Evolutionary conservation across 768 basidiomycete genomes (phyloP).

Genomic region (Trametopsis cervina): DNA sequence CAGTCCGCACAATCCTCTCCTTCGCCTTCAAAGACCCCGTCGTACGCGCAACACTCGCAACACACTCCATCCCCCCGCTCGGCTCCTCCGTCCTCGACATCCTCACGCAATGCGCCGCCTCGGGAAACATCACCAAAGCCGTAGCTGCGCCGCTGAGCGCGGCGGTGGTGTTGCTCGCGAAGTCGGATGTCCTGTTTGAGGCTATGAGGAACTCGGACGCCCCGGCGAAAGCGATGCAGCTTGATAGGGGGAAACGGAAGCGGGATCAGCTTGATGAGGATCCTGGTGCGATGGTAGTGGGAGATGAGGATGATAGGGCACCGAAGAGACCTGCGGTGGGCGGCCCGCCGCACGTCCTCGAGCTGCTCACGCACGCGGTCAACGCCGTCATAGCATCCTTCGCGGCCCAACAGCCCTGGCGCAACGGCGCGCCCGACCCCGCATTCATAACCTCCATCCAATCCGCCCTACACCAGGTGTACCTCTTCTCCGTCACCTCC

Average conservation of each 20-base stretch:
- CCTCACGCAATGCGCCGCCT: slow-evolving; percentile 40
- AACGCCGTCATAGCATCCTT: slow-evolving; percentile 48
- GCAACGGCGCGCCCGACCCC: slow-evolving; percentile 41
- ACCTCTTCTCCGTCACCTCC: slow-evolving; percentile 72
- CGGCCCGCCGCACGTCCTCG: slow-evolving; percentile 34
- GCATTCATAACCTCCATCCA: slow-evolving; percentile 64
- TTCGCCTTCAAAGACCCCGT: slow-evolving; percentile 50
- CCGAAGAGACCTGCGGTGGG: slow-evolving; percentile 11
- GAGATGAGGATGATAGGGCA: slow-evolving; percentile 4
- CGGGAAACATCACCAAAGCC: slow-evolving; percentile 43
- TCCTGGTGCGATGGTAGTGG: not conserved
- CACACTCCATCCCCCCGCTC: slow-evolving; percentile 40
- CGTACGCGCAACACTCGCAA: slow-evolving; percentile 47
- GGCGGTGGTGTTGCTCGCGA: slow-evolving; percentile 55
- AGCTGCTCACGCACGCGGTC: slow-evolving; percentile 55
- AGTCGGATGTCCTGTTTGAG: slow-evolving; percentile 60
- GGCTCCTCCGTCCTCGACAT: slow-evolving; percentile 47
- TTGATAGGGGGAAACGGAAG: slow-evolving; percentile 72
- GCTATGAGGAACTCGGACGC: slow-evolving; percentile 58
- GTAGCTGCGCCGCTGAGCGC: slow-evolving; percentile 53
- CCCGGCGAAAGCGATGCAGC: slow-evolving; percentile 43
- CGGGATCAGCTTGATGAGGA: slow-evolving; percentile 45
- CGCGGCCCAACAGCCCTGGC: slow-evolving; percentile 21
- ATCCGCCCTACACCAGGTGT: slow-evolving; percentile 66
- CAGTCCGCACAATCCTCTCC: slow-evolving; percentile 56